These are phyloP conservation scores for Corynascus novoguineensis DNA, from an alignment of 495 filamentous ascomycete genomes.

Conservation along the genomic window DNA sequence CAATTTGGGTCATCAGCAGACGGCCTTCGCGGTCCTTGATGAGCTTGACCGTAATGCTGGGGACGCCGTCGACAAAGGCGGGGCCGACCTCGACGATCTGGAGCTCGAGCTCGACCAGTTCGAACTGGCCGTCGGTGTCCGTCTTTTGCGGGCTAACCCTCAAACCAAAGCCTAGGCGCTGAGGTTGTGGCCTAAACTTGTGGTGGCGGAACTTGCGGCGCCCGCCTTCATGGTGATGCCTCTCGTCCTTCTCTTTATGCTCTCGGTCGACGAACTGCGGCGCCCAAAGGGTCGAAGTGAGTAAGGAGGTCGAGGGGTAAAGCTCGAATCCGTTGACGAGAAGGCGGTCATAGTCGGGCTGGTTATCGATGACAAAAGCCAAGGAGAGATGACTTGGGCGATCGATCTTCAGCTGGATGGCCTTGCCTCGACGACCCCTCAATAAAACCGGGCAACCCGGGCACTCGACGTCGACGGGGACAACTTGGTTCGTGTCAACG, in stretches of 20 bases:
- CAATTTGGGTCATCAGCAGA: constrained; percentile 39
- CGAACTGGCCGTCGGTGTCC: constrained; percentile 30
- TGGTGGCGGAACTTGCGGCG: constrained; percentile 17
- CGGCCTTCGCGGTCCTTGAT: constrained; percentile 39
- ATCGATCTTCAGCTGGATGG: constrained; percentile 21
- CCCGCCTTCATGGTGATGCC: constrained; percentile 13
- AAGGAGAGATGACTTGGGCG: constrained; percentile 39
- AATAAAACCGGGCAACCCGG: constrained; percentile 38
- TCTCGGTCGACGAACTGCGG: constrained; percentile 24
- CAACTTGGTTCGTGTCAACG: constrained; percentile 16
- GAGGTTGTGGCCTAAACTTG: constrained; percentile 16
- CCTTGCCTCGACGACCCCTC: constrained; percentile 21
- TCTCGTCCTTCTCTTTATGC: not conserved
- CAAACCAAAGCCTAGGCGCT: constrained; percentile 38
- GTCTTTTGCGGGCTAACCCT: constrained; percentile 22
- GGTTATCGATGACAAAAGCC: constrained; percentile 34
- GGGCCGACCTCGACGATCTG: constrained; percentile 48
- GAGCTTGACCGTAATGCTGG: constrained; percentile 40
- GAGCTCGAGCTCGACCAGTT: constrained; percentile 42
- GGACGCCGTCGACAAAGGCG: constrained; percentile 41
- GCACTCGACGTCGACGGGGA: constrained; percentile 39
- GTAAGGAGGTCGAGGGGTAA: constrained; percentile 35
- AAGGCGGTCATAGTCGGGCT: constrained; percentile 30
- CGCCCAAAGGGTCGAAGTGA: constrained; percentile 27
- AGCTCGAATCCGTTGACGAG: constrained; percentile 43